phyloP scores from a whole-genome alignment of 208 protist species.

The Leishmania guyanensis region DNA sequence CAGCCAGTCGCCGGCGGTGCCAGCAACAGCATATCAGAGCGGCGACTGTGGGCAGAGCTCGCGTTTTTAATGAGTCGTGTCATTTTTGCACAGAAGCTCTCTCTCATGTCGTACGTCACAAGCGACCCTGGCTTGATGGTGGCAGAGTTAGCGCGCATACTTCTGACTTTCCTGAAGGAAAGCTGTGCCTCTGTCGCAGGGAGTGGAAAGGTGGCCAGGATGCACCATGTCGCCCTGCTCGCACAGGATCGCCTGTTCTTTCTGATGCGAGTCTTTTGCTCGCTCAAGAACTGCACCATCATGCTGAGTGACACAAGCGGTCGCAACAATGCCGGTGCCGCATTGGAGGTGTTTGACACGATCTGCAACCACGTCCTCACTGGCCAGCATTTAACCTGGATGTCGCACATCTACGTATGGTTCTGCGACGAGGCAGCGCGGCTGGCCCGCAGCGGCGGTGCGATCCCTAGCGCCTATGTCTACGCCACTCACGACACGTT shows the following conservation, averaged over 20 bases:
- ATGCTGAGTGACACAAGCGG: conserved; percentile 47
- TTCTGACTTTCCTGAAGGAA: conserved; percentile 55
- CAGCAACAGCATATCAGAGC: conserved; percentile 25
- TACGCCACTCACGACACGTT: conserved; percentile 46
- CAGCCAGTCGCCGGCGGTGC: neutral
- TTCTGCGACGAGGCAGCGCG: conserved; percentile 59
- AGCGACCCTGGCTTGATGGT: conserved; percentile 38
- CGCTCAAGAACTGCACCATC: conserved; percentile 37
- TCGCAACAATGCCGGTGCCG: conserved; percentile 6
- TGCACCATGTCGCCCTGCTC: conserved; percentile 39
- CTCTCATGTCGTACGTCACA: conserved; percentile 61
- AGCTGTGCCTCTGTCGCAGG: conserved; percentile 21
- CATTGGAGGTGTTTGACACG: conserved; percentile 14
- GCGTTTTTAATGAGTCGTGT: conserved; percentile 68
- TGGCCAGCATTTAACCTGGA: conserved; percentile 44
- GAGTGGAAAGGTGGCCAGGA: conserved; percentile 18
- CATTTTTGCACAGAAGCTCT: conserved; percentile 50
- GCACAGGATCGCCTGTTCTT: conserved; percentile 54
- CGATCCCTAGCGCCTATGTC: conserved; percentile 42
- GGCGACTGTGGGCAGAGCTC: conserved; percentile 69
- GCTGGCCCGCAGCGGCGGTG: conserved; percentile 10
- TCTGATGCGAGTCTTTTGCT: conserved; percentile 60
- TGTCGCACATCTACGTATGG: conserved; percentile 49
- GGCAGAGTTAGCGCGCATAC: conserved; percentile 29
- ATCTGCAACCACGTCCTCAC: conserved; percentile 36